Percentiles rank a stretch among this genome's conserved stretches.
Evolutionary conservation across 2,329 filamentous ascomycete genomes (phyloP).

Genomic region (Aspergillus sp.): DNA sequence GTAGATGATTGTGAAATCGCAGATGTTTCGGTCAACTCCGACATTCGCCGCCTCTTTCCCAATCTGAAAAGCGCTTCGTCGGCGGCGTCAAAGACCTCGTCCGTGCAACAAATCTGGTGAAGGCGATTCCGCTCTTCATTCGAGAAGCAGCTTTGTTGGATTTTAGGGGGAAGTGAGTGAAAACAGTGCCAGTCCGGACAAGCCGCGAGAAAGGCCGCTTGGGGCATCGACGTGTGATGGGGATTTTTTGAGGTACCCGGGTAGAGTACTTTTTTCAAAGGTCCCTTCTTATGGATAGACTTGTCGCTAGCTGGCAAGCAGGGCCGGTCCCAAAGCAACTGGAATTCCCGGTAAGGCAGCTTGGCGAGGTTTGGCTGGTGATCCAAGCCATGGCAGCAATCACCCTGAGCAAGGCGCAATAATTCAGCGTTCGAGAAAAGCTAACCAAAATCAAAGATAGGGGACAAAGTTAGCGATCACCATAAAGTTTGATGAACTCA

Average conservation of each 20-base stretch:
- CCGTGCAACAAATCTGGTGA: slow-evolving; percentile 55
- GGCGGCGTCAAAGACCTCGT: slow-evolving; percentile 56
- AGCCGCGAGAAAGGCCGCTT: slow-evolving; percentile 42
- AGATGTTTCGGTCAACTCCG: slow-evolving; percentile 21
- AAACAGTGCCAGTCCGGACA: slow-evolving; percentile 67
- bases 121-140: slow-evolving; percentile 65
- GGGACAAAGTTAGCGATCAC: slow-evolving; percentile 16
- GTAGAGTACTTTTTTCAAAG: slow-evolving; percentile 16
- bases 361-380: slow-evolving; percentile 3
- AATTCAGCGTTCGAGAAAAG: slow-evolving; percentile 44
- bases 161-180: slow-evolving; percentile 68
- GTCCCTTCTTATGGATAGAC: slow-evolving; percentile 12
- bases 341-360: slow-evolving; percentile 15
- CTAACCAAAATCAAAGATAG: slow-evolving; percentile 25
- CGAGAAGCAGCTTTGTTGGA: slow-evolving; percentile 69
- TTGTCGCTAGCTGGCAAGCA: slow-evolving; percentile 5
- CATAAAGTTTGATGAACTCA: background rate
- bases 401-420: slow-evolving; percentile 34
- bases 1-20: slow-evolving; percentile 21
- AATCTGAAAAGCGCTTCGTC: slow-evolving; percentile 59
- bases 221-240: slow-evolving; percentile 37
- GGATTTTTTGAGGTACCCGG: slow-evolving; percentile 21
- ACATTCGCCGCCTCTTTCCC: slow-evolving; percentile 33
- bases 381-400: slow-evolving; percentile 17
- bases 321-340: slow-evolving; percentile 16